Conservation (phyloP, 2,329 filamentous ascomycete species). For the Coniochaeta sp. region DNA sequence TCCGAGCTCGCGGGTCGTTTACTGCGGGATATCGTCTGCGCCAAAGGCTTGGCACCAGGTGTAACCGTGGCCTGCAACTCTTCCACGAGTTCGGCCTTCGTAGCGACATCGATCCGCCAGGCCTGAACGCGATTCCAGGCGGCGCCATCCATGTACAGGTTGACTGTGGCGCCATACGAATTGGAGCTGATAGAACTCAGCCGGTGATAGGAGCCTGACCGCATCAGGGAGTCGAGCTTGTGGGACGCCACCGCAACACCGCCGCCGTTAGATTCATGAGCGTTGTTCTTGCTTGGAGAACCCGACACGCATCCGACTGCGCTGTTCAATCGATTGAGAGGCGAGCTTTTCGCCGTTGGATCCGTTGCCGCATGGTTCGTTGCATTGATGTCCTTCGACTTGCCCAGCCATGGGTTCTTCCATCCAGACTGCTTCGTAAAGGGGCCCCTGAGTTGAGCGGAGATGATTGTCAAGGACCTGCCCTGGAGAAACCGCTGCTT, state of each 20-base stretch:
- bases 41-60: not conserved
- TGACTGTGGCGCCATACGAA: not conserved
- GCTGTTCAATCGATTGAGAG: not conserved
- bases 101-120: not conserved
- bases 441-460: constrained; percentile 54
- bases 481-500: constrained; percentile 53
- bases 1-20: not conserved
- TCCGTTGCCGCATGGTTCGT: not conserved
- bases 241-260: not conserved
- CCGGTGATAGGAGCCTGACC: not conserved
- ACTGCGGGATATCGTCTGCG: not conserved
- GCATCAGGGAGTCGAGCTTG: not conserved
- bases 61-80: not conserved
- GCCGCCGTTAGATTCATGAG: not conserved
- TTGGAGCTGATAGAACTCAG: not conserved
- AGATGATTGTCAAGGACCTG: constrained; percentile 46
- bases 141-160: not conserved
- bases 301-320: not conserved
- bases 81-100: not conserved
- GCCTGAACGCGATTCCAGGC: not conserved
- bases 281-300: not conserved
- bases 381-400: constrained; percentile 15
- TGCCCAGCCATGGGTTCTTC: constrained; percentile 41
- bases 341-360: not conserved
- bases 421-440: constrained; percentile 44